Conservation (phyloP, 192 early-diverging fungal genomes). For the Geranomyces michiganensis region DNA sequence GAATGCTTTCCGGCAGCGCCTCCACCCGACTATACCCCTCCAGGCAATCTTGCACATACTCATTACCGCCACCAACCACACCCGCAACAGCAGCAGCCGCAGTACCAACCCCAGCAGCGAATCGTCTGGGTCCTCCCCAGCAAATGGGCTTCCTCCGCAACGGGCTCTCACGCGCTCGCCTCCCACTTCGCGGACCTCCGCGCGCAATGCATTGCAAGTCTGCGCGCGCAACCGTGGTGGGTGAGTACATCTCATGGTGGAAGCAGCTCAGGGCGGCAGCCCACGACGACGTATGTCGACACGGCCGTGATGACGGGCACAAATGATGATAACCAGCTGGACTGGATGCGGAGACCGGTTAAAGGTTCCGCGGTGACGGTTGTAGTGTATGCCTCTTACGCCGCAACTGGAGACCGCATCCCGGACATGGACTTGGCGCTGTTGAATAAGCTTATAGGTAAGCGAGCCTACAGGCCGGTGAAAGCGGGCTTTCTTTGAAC, state of each 20-base stretch:
- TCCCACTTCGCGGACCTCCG: conserved; percentile 1
- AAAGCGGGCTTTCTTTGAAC: too few species aligned
- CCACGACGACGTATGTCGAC: not conserved
- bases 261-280: not conserved
- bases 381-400: conserved; percentile 1
- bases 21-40: too few species aligned
- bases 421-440: not conserved
- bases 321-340: not conserved
- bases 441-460: conserved; percentile 4
- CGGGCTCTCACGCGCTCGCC: not conserved
- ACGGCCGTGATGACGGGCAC: not conserved
- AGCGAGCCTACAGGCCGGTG: too few species aligned
- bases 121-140: conserved; percentile 3
- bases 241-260: too few species aligned
- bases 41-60: too few species aligned
- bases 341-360: not conserved
- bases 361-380: not conserved
- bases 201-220: not conserved
- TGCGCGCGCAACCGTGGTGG: not conserved
- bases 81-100: not conserved
- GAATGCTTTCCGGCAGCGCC: not conserved
- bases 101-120: not conserved
- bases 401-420: conserved; percentile 6
- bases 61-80: too few species aligned
- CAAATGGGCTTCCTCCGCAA: conserved; percentile 6